Base-by-base conservation (phyloP, 768 basidiomycete species). In the Mycena amicta region DNA sequence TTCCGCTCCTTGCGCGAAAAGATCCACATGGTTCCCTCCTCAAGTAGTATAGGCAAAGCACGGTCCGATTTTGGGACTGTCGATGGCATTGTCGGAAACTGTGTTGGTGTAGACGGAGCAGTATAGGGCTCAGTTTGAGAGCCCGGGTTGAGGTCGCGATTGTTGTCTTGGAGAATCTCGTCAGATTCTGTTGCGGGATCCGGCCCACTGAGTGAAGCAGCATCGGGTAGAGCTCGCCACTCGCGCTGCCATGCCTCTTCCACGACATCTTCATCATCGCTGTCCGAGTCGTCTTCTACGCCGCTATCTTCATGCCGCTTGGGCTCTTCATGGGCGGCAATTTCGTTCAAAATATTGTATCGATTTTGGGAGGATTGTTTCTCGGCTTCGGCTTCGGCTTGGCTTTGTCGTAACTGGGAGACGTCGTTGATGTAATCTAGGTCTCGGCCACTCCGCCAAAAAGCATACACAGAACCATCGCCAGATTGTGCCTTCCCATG, bases 1-100 rank as follows among this genome's bases (percentile, higher is more conserved):
- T 63, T 43, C 2, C 89, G 79, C 64, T 90, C 89, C 1, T 28
- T 5, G 3, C 41, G 43, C 3, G 84, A 84, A 77, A 88, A 77
- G 0, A 59, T 50, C 89, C 88, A 90, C 20, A 88, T 72, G 28
- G 74, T 67, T 1, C 65, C 74, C 15, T 65, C 62, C 0, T 66
- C 50, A 2, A 83, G 69, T 13, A 85, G 71, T 3, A 61, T 65
- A 1, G 72, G 67, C 12, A 87, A 46, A 2, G 71, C 49, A 1
- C 83, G 78, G 61, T 74, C 37, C 13, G 66, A 56, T 0, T 56
- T 45, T 3, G 83, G 83, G 3, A 79, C 26, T 25, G 6, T 6
- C 5, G 3, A 43, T 29, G 2, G 15, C 16, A 20, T 27, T 49
- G 28, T 33, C 18, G 25, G 26, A 20, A 22, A n/a, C 12, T 23